Evolutionary conservation across 2,329 filamentous ascomycete species (phyloP), one percentile per base, ranked within the genome.

Genomic region (Akanthomyces muscarius): DNA sequence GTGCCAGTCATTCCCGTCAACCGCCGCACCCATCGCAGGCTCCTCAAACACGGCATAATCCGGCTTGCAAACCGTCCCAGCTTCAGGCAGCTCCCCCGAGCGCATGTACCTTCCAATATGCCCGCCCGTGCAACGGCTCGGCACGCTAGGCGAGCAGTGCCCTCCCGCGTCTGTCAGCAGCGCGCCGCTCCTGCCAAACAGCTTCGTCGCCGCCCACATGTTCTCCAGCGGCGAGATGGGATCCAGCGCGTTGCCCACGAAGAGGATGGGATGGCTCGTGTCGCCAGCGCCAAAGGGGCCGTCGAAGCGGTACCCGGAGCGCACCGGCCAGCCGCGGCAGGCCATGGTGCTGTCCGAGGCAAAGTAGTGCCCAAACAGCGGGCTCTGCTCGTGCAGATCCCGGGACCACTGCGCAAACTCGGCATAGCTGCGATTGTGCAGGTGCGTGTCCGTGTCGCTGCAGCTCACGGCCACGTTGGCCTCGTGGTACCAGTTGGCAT

Each of bases 381-480:
- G 21, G 36, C 52, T 55, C 30, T 55, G 52, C 16, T 18, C 13
- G 21, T 36, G 52, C 7, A 55, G 10, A 8, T 28, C 23, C 2
- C 30, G 14, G 5, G 52, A 30, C 52, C 52, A 55, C 21, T 42
- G 36, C 52, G n/a, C 23, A 28, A 42, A 55, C 14, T 2, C 36
- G 5, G 52, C 36, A 5, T 44, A 30, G 33, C 28, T 18, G 36
- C 52, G 52, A 36, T 30, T 11, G 21, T 13, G 52, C 38, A 55
- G 36, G 52, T 30, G 23, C 23, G 33, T 5, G 14, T 55, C 52
- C 18, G 36, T 55, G 38, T 55, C 52, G 23, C 52, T 55, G 52
- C 52, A 55, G 38, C 36, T 55, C 13, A 55, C 52, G 16, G 52
- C 52, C 21, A 55, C 52, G 23, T 55, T 55, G 18, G 52, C 52